Base-by-base conservation (phyloP, 139 green algal species). In the Haematococcus sp. region DNA sequence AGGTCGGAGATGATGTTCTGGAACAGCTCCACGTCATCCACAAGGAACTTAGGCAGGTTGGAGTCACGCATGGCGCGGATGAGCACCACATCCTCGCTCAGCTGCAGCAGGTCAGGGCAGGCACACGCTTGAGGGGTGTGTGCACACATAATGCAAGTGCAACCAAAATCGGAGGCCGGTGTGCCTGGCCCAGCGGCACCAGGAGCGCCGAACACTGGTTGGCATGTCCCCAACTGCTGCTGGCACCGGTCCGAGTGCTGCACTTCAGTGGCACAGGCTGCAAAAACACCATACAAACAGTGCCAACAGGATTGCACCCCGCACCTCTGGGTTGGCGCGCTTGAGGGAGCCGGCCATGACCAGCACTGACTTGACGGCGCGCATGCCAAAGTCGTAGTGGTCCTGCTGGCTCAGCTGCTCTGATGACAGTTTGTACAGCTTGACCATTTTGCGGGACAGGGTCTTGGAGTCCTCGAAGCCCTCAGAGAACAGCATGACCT, bases 1-100 rank as follows among this genome's bases (percentile, higher is more conserved):
- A 97, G 84, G 84, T 97, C 92, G 3, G 55, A 79, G 51, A 97
- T 88, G 80, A 97, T 93, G 77, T 90, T 88, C 61, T 87, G 70
- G 81, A 97, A 95, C 27, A 97, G 85, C 74, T 89, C 80, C 63
- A 87, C 78, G 68, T 97, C 92, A 43, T 90, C 87, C 9, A 77
- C 58, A 44, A 97, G 82, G 75, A 97, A 95, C 84, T 97, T 97
- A 25, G 92, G 91, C 63, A 97, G 68, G 86, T 97, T 97, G 71
- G 76, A 89, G 83, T 95, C 91, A 2, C 88, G 75, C 85, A 97
- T 93, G 56, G 92, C 91, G 19, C 84, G 81, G 70, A 95, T 92
- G 44, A 95, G 82, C 70, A 92, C 83, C 43, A 90, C 76, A 58
- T 92, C 84, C 81, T 95, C 90, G 31, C 33, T 49, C 33, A 93